Evolutionary conservation across 2,329 filamentous ascomycete species (phyloP).

Genomic region (Graphium sp.): DNA sequence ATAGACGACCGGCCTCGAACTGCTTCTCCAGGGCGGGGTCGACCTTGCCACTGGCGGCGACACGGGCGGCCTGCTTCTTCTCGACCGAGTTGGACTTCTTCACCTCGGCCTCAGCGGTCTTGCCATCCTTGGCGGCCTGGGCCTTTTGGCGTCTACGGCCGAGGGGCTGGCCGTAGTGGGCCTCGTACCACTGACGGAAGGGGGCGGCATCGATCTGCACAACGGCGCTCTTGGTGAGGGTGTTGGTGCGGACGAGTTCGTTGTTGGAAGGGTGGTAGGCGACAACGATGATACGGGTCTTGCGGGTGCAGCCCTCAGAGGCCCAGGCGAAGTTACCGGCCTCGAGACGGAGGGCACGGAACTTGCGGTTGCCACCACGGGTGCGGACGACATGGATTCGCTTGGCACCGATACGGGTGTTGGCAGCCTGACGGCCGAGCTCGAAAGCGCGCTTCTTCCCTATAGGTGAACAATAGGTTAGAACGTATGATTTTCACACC

Average conservation of each 20-base stretch:
- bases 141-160: conserved; percentile 88
- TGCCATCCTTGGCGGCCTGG: conserved; percentile 38
- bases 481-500: conserved; percentile 45
- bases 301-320: conserved; percentile 94
- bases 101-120: conserved; percentile 41
- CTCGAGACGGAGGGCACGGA: conserved; percentile 96
- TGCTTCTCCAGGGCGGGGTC: conserved; percentile 88
- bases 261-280: conserved; percentile 99
- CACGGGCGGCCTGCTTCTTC: conserved; percentile 90
- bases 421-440: conserved; percentile 97
- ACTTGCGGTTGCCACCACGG: conserved; percentile 98
- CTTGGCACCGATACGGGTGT: conserved; percentile 97
- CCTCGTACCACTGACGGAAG: conserved; percentile 99
- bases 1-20: conserved; percentile 98
- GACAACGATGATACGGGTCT: conserved; percentile 97
- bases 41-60: conserved; percentile 77
- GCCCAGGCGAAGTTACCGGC: conserved; percentile 99
- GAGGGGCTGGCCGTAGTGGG: conserved; percentile 86
- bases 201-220: conserved; percentile 97
- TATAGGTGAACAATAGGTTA: conserved; percentile 47
- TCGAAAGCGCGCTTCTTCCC: conserved; percentile 98
- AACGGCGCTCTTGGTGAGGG: conserved; percentile 96
- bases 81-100: conserved; percentile 95
- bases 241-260: conserved; percentile 99
- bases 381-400: conserved; percentile 93